Evolutionary conservation across 2,329 filamentous ascomycete species (phyloP).

Genomic region (Botryotinia globosa): DNA sequence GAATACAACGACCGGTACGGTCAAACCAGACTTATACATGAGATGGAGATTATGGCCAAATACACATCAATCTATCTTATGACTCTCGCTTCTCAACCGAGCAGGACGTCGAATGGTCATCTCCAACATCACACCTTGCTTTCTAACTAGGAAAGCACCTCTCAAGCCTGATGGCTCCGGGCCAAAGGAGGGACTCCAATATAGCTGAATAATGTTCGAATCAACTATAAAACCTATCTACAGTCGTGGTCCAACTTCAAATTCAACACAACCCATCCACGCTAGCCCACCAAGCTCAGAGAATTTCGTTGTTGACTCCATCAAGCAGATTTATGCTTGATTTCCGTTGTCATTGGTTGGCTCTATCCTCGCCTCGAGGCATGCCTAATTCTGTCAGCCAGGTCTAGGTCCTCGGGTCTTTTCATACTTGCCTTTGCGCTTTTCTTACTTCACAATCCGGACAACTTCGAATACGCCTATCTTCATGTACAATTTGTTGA

Average conservation of each 20-base stretch:
- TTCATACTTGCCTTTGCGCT: not conserved
- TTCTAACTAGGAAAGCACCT: not conserved
- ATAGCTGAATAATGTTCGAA: not conserved
- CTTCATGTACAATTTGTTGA: not conserved
- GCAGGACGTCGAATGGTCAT: not conserved
- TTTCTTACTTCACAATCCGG: not conserved
- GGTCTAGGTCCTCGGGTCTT: not conserved
- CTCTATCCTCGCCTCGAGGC: not conserved
- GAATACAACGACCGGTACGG: too few relatives aligned
- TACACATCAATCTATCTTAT: not conserved
- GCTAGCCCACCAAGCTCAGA: not conserved
- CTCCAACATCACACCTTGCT: not conserved
- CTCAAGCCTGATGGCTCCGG: not conserved
- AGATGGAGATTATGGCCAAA: not conserved
- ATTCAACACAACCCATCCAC: not conserved
- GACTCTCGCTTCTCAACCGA: not conserved
- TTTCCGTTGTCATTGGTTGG: not conserved
- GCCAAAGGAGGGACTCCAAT: accelerated
- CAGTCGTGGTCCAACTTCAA: not conserved
- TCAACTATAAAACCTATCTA: not conserved
- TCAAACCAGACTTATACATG: not conserved
- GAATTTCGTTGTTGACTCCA: not conserved
- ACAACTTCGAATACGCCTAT: not conserved
- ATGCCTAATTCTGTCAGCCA: not conserved
- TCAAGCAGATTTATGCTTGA: not conserved